Evolutionary conservation across 2,329 filamentous ascomycete species (phyloP).

Genomic region (Graphilbum fragrans): DNA sequence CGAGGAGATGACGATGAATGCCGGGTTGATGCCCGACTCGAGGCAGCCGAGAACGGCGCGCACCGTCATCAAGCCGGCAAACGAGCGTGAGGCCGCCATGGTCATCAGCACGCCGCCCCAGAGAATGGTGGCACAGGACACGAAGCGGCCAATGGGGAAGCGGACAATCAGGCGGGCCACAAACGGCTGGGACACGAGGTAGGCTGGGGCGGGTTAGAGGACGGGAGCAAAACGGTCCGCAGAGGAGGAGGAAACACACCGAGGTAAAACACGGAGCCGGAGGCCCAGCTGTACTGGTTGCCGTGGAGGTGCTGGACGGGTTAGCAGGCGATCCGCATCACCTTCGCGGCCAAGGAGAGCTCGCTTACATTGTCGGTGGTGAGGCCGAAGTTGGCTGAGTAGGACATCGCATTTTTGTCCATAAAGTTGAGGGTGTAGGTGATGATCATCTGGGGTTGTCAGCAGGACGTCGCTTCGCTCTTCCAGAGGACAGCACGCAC

Average conservation of each 20-base stretch:
- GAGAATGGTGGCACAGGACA: constrained; percentile 19
- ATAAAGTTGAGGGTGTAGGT: constrained; percentile 15
- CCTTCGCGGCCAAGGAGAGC: too few relatives aligned
- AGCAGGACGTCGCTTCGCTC: not conserved
- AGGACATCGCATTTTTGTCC: constrained; percentile 59
- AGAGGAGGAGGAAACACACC: constrained; percentile 32
- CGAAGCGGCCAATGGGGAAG: constrained; percentile 37
- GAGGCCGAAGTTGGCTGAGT: constrained; percentile 54
- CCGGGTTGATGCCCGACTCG: constrained; percentile 45
- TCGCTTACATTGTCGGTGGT: too few relatives aligned
- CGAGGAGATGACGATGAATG: constrained; percentile 43
- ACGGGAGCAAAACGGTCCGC: constrained; percentile 25
- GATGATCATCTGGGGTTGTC: not conserved
- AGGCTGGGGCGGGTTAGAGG: not conserved
- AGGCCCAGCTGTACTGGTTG: constrained; percentile 42
- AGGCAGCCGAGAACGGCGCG: constrained; percentile 43
- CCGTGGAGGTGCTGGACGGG: constrained; percentile 43
- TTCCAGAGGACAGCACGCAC: not conserved
- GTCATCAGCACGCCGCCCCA: constrained; percentile 37
- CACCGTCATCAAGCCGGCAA: constrained; percentile 40
- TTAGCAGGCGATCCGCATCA: too few relatives aligned
- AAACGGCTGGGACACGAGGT: constrained; percentile 3
- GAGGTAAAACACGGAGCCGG: constrained; percentile 34
- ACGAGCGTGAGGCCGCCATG: constrained; percentile 38
- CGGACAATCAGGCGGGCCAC: constrained; percentile 27